Evolutionary conservation across 805 yeast species (phyloP).

Genomic region (Candida pini): DNA sequence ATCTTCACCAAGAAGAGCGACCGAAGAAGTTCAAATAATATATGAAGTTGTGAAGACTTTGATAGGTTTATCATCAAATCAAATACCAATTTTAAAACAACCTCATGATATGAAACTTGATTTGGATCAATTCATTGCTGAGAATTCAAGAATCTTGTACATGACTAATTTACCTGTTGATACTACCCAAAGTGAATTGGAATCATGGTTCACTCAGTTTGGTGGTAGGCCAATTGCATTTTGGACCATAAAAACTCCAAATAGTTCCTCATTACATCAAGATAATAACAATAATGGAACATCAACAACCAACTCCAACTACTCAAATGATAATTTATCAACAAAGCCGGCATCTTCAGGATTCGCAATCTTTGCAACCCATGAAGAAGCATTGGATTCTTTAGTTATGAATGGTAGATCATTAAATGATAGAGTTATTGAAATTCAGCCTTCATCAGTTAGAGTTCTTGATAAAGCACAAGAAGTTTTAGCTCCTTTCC

Average conservation of each 20-base stretch:
- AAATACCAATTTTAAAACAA: slow-evolving; percentile 51
- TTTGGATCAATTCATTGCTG: slow-evolving; percentile 57
- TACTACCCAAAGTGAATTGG: slow-evolving; percentile 85
- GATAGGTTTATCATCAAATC: slow-evolving; percentile 42
- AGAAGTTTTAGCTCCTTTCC: slow-evolving; percentile 78
- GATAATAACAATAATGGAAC: slow-evolving; percentile 1
- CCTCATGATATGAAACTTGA: slow-evolving; percentile 81
- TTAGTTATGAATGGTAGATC: slow-evolving; percentile 73
- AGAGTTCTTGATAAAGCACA: slow-evolving; percentile 75
- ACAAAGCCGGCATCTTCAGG: slow-evolving; percentile 58
- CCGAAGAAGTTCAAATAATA: slow-evolving; percentile 41
- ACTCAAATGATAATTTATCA: slow-evolving; percentile 23
- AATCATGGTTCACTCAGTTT: slow-evolving; percentile 83
- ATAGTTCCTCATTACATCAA: no score
- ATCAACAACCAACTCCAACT: slow-evolving; percentile 1
- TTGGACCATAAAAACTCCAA: slow-evolving; percentile 73
- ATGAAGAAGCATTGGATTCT: slow-evolving; percentile 81
- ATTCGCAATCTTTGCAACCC: slow-evolving; percentile 77
- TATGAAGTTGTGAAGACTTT: slow-evolving; percentile 41
- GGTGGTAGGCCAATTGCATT: slow-evolving; percentile 85
- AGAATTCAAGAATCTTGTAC: slow-evolving; percentile 72
- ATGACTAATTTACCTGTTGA: slow-evolving; percentile 78
- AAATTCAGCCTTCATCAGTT: slow-evolving; percentile 82
- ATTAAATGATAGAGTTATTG: slow-evolving; percentile 67
- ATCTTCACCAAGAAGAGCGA: slow-evolving; percentile 34